These are phyloP conservation scores for Citrus hindsii DNA, from an alignment of 345 rosid species.

Conservation along the genomic window DNA sequence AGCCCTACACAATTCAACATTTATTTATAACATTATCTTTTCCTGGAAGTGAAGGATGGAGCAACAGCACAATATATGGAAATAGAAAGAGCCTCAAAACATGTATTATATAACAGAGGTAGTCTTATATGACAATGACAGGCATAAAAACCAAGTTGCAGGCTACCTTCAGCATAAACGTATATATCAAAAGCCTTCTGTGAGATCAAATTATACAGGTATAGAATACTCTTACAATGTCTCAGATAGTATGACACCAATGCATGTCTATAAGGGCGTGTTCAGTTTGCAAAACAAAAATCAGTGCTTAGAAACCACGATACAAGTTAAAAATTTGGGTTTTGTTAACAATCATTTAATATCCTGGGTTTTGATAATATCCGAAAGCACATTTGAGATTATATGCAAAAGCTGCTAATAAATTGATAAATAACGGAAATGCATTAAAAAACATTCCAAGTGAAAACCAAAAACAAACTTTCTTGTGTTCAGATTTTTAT, in stretches of 20 bases:
- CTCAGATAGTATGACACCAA: too few species aligned
- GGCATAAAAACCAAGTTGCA: background rate
- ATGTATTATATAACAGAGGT: background rate
- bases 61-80: background rate
- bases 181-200: background rate
- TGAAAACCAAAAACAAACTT: background rate
- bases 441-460: background rate
- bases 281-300: background rate
- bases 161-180: background rate
- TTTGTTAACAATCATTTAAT: background rate
- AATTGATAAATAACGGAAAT: background rate
- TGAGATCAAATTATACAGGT: background rate
- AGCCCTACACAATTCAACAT: slow-evolving; percentile 45
- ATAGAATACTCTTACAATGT: background rate
- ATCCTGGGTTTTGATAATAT: background rate
- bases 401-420: background rate
- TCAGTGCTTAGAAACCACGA: background rate
- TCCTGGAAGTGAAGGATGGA: background rate
- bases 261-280: too few species aligned
- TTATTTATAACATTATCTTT: slow-evolving; percentile 2
- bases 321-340: background rate
- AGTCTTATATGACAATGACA: background rate
- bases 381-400: background rate
- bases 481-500: background rate
- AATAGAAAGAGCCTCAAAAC: background rate